Conservation (phyloP, 345 rosid species). For the Isatis tinctoria region DNA sequence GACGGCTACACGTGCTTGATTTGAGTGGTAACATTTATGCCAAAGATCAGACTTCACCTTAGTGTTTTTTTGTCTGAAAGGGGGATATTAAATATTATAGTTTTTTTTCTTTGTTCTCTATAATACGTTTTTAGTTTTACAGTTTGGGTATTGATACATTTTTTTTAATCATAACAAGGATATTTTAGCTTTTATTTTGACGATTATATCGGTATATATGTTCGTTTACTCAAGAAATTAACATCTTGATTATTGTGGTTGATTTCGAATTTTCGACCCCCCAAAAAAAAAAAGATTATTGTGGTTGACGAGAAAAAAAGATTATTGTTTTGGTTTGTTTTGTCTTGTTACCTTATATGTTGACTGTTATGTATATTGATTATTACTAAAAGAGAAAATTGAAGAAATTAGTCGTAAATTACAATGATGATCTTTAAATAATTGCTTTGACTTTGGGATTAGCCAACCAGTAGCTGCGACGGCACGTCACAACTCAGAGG, state of each 20-base stretch:
- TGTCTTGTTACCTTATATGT: not conserved
- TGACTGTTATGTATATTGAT: slow-evolving; percentile 3
- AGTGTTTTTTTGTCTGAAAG: not conserved
- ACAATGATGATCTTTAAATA: slow-evolving; percentile 27
- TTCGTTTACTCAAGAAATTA: slow-evolving; percentile 12
- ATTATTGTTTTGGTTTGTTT: not conserved
- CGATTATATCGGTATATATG: slow-evolving; percentile 10
- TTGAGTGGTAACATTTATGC: slow-evolving; percentile 1
- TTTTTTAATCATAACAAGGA: not conserved
- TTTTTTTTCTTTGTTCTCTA: not conserved
- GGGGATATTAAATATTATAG: not conserved
- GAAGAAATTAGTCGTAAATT: slow-evolving; percentile 22
- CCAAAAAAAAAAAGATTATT: not conserved
- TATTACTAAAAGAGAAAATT: not conserved
- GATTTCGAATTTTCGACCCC: too few species aligned
- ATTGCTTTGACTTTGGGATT: slow-evolving; percentile 36
- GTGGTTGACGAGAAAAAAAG: not conserved
- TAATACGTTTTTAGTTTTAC: slow-evolving; percentile 6
- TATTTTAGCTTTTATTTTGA: slow-evolving; percentile 1
- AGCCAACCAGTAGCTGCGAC: slow-evolving; percentile 37
- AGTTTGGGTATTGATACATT: slow-evolving; percentile 9
- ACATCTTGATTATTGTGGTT: not conserved
- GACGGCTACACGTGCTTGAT: not conserved
- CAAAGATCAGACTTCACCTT: slow-evolving; percentile 8
- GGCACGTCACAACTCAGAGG: slow-evolving; percentile 30